These are phyloP conservation scores for Erysimum cheiri DNA, from an alignment of 441 rosid species.

Conservation along the genomic window DNA sequence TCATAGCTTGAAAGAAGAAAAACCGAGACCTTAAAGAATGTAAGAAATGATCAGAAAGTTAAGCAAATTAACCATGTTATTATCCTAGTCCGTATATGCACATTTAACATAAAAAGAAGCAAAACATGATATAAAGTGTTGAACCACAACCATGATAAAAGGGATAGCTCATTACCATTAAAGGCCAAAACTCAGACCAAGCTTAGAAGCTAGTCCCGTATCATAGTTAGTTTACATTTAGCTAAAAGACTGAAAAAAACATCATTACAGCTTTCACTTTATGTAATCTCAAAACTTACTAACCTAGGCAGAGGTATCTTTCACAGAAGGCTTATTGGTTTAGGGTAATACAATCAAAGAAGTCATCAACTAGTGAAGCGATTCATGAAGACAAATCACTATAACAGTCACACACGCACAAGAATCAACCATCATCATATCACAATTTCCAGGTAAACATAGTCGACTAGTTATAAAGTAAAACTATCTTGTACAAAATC, in stretches of 20 bases:
- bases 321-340: neutral
- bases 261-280: neutral
- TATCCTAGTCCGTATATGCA: neutral
- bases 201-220: slow-evolving; percentile 6
- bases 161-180: neutral
- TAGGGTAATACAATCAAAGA: neutral
- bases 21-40: slow-evolving; percentile 58
- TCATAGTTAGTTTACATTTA: slow-evolving; percentile 2
- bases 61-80: neutral
- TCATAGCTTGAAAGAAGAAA: slow-evolving; percentile 60
- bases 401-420: neutral
- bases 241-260: neutral
- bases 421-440: slow-evolving; percentile 6
- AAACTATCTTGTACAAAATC: neutral
- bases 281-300: neutral
- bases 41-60: slow-evolving; percentile 5
- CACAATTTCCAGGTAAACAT: slow-evolving; percentile 9
- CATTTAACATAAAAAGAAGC: neutral
- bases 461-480: neutral
- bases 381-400: slow-evolving; percentile 21
- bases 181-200: neutral
- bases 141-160: neutral
- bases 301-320: neutral
- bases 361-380: slow-evolving; percentile 22
- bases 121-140: slow-evolving; percentile 1